phyloP scores from a whole-genome alignment of 2,329 filamentous ascomycete genomes.

The Blumeria hordei region DNA sequence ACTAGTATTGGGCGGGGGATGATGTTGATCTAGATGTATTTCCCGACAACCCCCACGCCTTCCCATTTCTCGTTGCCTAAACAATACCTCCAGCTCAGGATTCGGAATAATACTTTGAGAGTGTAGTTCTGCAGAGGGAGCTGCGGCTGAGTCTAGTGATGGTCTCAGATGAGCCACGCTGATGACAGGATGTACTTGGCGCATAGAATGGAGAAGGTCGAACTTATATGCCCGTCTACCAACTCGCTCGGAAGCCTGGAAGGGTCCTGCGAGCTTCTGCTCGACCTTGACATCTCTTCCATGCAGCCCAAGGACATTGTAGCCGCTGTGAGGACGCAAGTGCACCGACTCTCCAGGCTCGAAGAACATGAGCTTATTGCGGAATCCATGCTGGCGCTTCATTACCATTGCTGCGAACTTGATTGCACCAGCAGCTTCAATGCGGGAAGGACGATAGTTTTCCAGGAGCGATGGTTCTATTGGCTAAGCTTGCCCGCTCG shows the following conservation, averaged over 20 bases:
- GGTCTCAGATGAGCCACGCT: neutral
- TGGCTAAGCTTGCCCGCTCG: too few species aligned
- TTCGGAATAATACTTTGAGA: neutral
- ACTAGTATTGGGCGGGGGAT: too few species aligned
- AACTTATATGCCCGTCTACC: neutral
- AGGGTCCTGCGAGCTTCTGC: neutral
- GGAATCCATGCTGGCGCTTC: neutral
- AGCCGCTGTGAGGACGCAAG: neutral
- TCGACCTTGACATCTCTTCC: neutral
- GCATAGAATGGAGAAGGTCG: neutral
- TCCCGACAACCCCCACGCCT: too few species aligned
- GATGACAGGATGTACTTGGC: neutral
- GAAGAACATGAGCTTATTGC: neutral
- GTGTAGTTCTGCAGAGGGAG: neutral
- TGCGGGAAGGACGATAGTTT: too few species aligned
- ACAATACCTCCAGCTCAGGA: neutral
- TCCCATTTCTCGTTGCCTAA: neutral
- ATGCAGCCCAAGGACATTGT: neutral
- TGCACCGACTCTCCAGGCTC: neutral
- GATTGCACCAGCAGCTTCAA: neutral
- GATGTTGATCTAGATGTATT: too few species aligned
- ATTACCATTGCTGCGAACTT: neutral
- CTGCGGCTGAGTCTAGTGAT: neutral
- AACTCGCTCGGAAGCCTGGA: neutral
- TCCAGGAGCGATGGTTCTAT: too few species aligned